Percentiles rank a stretch among this genome's conserved stretches.
Conservation (phyloP, 768 basidiomycete species). For the Trametes sanguinea region DNA sequence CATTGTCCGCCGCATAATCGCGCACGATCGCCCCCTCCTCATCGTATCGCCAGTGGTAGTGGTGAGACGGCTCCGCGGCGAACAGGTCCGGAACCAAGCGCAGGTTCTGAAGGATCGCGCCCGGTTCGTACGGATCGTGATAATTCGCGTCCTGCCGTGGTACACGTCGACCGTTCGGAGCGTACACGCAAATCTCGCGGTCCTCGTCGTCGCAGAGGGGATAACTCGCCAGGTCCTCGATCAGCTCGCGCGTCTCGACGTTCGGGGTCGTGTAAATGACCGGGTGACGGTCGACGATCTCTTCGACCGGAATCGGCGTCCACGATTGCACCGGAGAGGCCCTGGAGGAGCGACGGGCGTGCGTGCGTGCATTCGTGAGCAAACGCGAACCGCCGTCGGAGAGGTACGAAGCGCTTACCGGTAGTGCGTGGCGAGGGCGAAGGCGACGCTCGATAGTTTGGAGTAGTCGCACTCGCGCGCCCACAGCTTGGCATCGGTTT, state of each 20-base stretch:
- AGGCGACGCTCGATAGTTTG: background rate
- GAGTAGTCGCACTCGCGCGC: background rate
- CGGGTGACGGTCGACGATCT: background rate
- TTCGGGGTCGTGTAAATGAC: background rate
- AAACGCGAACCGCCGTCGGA: background rate
- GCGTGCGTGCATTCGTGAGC: background rate
- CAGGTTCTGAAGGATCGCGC: background rate
- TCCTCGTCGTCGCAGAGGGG: background rate
- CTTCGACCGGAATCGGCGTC: too few relatives aligned
- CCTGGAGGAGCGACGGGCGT: background rate
- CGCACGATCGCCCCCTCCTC: background rate
- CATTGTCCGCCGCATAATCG: too few relatives aligned
- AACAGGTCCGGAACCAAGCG: background rate
- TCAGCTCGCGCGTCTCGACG: background rate
- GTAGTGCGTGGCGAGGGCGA: constrained; percentile 2
- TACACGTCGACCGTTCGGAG: background rate
- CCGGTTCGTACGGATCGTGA: background rate
- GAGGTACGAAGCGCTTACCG: background rate
- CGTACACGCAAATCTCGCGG: background rate
- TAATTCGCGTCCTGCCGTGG: background rate
- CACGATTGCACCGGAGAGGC: too few relatives aligned
- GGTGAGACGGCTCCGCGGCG: background rate
- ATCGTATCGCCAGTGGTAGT: background rate
- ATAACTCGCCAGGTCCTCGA: background rate
- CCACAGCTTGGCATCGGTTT: background rate